Evolutionary conservation across 768 basidiomycete species (phyloP).

Genomic region (Pleurotus giganteus): DNA sequence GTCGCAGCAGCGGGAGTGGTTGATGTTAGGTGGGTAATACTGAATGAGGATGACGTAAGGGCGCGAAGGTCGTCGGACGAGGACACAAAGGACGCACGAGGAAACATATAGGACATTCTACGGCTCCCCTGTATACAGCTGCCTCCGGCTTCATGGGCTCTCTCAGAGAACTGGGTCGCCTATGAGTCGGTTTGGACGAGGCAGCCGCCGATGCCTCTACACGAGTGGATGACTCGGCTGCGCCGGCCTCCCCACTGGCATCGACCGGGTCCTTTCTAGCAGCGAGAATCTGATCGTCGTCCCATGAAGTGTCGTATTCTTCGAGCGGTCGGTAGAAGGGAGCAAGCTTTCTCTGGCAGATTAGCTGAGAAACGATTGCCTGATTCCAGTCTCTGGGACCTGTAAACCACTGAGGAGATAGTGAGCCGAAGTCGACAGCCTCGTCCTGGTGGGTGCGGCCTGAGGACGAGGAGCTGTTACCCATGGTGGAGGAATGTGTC

Average conservation of each 20-base stretch:
- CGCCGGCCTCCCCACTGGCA: slow-evolving; percentile 30
- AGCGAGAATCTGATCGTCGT: slow-evolving; percentile 81
- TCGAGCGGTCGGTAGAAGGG: slow-evolving; percentile 97
- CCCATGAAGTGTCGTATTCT: slow-evolving; percentile 88
- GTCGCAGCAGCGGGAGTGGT: slow-evolving; percentile 96
- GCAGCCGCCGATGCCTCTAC: slow-evolving; percentile 37
- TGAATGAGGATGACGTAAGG: slow-evolving; percentile 36
- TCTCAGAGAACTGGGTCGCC: slow-evolving; percentile 55
- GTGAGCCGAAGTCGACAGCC: slow-evolving; percentile 78
- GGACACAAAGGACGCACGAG: slow-evolving; percentile 59
- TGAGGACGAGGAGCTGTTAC: slow-evolving; percentile 78
- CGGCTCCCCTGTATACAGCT: slow-evolving; percentile 76
- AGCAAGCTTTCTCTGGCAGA: slow-evolving; percentile 83
- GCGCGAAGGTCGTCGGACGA: slow-evolving; percentile 10
- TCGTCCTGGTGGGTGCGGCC: slow-evolving; percentile 76
- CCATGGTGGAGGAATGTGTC: slow-evolving; percentile 47
- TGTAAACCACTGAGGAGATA: slow-evolving; percentile 83
- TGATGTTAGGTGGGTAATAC: slow-evolving; percentile 98
- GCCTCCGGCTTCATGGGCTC: slow-evolving; percentile 74
- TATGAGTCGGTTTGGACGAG: slow-evolving; percentile 41
- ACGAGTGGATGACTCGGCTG: slow-evolving; percentile 42
- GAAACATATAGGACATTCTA: slow-evolving; percentile 98
- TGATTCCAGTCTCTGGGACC: slow-evolving; percentile 89
- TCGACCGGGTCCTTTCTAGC: slow-evolving; percentile 70
- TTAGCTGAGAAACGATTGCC: slow-evolving; percentile 79